Base-by-base conservation (phyloP, 352 stramenopile genomes). In the Phytopythium sindhum region DNA sequence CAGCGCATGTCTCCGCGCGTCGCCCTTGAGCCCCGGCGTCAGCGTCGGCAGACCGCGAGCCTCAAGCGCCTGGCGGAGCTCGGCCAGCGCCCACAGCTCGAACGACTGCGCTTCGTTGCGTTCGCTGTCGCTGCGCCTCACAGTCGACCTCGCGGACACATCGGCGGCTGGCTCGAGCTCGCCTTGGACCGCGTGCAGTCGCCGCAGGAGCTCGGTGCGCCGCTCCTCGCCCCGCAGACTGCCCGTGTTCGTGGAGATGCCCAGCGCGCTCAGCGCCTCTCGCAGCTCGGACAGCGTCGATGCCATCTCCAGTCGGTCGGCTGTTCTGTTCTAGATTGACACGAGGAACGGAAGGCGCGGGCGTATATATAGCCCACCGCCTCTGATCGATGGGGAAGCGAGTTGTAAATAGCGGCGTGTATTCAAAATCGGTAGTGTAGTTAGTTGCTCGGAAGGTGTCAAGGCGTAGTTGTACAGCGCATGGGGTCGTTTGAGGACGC, bases 11-110 rank as follows among this genome's bases (percentile, higher is more conserved):
- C 75, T 73, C 37, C 77, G 53, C 21, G 63, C 73, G 29, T 86
- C 77, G 14, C 73, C 75, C 60, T 82, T 82, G 37, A 84, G 42
- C 1, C 75, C 75, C n/a, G 64, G 67, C 2, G 77, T 82, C 7
- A 75, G 70, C 8, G 77, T 86, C 11, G 73, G 70, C 19, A 84
- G 63, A 1, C 61, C 42, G 0, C 70, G 48, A 5, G 69, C 50
- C 31, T 84, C 73, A 23, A 86, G 67, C 12, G 65, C 70, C 24
- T 61, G 68, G 7, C 75, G 77, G 10, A 86, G 60, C 31, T 84
- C 75, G 0, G 63, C 60, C 4, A 86, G 37, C 12, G 69, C 64
- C 62, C 64, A 63, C 1, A 50, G 44, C 11, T 66, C 39, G 24
- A 72, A 26, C 6, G 39, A 19, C 26, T 51, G 37, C 9, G 15